Conservation (phyloP, 352 stramenopile genomes). For the Phytophthora meadii region DNA sequence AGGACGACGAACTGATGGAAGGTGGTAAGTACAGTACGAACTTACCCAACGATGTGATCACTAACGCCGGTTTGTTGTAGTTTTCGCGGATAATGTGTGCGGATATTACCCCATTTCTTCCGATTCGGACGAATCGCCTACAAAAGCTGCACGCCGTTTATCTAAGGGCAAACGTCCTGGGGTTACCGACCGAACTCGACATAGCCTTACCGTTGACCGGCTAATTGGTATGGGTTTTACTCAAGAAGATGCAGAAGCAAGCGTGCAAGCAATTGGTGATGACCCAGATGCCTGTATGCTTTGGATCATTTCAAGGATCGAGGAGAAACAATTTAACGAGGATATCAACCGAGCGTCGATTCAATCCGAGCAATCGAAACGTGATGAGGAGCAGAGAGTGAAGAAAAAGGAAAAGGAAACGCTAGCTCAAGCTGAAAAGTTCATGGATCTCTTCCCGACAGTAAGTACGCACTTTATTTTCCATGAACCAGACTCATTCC, state of each 20-base stretch:
- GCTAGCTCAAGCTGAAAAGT: slow-evolving; percentile 55
- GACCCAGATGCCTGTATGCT: slow-evolving; percentile 79
- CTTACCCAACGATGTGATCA: slow-evolving; percentile 1
- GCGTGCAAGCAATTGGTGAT: slow-evolving; percentile 59
- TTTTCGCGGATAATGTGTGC: slow-evolving; percentile 19
- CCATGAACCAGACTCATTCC: background rate
- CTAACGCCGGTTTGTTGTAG: slow-evolving; percentile 7
- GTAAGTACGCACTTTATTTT: slow-evolving; percentile 34
- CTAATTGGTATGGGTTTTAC: slow-evolving; percentile 73
- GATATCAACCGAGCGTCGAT: slow-evolving; percentile 83
- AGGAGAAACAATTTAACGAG: slow-evolving; percentile 72
- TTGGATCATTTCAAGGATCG: slow-evolving; percentile 80
- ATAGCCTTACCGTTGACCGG: slow-evolving; percentile 64
- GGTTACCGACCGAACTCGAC: slow-evolving; percentile 37
- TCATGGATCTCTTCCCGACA: slow-evolving; percentile 71
- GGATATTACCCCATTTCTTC: slow-evolving; percentile 24
- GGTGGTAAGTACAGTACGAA: slow-evolving; percentile 22
- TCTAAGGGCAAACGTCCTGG: slow-evolving; percentile 20
- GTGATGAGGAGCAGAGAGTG: slow-evolving; percentile 59
- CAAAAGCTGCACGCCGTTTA: slow-evolving; percentile 18
- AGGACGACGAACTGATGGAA: slow-evolving; percentile 7
- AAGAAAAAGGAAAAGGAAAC: slow-evolving; percentile 66
- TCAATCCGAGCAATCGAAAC: slow-evolving; percentile 76
- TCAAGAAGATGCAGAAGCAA: slow-evolving; percentile 67
- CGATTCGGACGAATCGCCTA: slow-evolving; percentile 29